A percentile compares a stretch with the other conserved stretches of the same genome.
These are phyloP conservation scores for Aspergillus fumigatus DNA, from an alignment of 2,329 filamentous ascomycete species.

Conservation along the genomic window DNA sequence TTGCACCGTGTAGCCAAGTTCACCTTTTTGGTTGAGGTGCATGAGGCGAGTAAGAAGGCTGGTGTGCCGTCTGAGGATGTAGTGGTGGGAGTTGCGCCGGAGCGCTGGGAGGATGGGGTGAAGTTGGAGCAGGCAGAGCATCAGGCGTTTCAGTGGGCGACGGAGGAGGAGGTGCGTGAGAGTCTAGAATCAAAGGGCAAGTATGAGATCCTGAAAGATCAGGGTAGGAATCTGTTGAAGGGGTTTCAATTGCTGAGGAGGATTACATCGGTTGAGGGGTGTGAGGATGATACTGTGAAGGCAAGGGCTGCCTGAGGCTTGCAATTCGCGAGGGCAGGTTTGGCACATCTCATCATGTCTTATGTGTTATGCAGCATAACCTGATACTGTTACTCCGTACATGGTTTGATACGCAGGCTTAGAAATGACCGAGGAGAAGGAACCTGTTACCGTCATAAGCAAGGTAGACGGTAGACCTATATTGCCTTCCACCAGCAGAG, in stretches of 20 bases:
- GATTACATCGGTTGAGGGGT: not conserved
- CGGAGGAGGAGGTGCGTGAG: conserved; percentile 29
- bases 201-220: conserved; percentile 18
- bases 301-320: not conserved
- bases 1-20: conserved; percentile 28
- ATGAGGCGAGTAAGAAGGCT: conserved; percentile 12
- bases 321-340: not conserved
- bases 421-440: not conserved
- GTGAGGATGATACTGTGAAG: not conserved
- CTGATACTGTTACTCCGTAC: not conserved
- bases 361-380: not conserved
- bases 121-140: conserved; percentile 33
- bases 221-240: conserved; percentile 21
- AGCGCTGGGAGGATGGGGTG: conserved; percentile 21
- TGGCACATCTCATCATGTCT: not conserved
- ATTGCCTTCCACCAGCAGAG: conserved; percentile 42
- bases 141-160: conserved; percentile 34
- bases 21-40: conserved; percentile 36
- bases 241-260: conserved; percentile 16
- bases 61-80: not conserved
- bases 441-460: not conserved
- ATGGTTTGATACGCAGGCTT: not conserved
- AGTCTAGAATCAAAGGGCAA: conserved; percentile 10
- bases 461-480: conserved; percentile 8
- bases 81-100: not conserved